phyloP scores from a whole-genome alignment of 495 filamentous ascomycete species.

The Annulohypoxylon bovei region DNA sequence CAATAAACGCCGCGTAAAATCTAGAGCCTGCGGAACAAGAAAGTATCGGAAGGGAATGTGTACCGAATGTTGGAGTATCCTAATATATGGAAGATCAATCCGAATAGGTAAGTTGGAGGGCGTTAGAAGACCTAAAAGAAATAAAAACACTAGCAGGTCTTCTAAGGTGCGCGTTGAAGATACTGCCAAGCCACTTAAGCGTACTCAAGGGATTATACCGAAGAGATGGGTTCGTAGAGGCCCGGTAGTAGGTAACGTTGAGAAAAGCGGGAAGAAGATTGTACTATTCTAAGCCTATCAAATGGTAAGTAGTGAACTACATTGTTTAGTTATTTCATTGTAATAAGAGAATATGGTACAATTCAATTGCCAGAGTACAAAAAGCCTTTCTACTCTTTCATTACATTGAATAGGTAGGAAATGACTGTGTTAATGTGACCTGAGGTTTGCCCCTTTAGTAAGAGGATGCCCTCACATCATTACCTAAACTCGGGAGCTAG shows the following conservation, averaged over 20 bases:
- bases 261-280: background rate
- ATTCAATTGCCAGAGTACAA: too few species aligned
- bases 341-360: background rate
- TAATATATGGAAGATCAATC: slow-evolving; percentile 13
- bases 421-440: too few species aligned
- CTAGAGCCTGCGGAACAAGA: background rate
- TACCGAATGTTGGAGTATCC: slow-evolving; percentile 7
- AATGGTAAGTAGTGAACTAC: too few species aligned
- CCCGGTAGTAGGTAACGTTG: background rate
- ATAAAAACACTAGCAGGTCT: background rate
- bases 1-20: background rate
- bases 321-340: background rate
- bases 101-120: slow-evolving; percentile 20
- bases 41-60: slow-evolving; percentile 16
- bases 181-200: background rate
- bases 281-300: background rate
- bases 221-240: slow-evolving; percentile 15
- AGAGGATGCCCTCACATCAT: too few species aligned
- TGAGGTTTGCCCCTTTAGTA: too few species aligned
- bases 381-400: too few species aligned
- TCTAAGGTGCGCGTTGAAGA: background rate
- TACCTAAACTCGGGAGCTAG: too few species aligned
- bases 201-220: background rate
- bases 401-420: too few species aligned
- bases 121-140: background rate